phyloP scores from a whole-genome alignment of 768 basidiomycete genomes.

The Tricholoma saponaceum region DNA sequence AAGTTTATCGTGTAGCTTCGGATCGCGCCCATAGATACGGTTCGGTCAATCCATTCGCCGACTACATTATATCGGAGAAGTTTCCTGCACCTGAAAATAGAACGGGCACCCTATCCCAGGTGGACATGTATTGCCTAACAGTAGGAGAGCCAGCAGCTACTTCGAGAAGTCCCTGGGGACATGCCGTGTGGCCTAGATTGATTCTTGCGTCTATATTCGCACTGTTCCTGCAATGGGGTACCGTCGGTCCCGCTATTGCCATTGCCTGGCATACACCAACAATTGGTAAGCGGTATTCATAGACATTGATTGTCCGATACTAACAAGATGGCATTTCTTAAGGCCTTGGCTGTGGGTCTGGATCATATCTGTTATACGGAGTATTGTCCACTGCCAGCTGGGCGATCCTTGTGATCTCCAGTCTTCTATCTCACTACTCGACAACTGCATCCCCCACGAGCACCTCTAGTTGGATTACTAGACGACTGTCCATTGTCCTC shows the following conservation, averaged over 20 bases:
- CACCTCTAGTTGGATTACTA: slow-evolving; percentile 5
- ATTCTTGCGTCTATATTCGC: slow-evolving; percentile 17
- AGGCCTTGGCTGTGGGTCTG: slow-evolving; percentile 32
- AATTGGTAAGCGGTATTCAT: slow-evolving; percentile 9
- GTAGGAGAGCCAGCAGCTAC: slow-evolving; percentile 1
- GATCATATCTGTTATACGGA: slow-evolving; percentile 26
- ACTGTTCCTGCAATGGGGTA: slow-evolving; percentile 24
- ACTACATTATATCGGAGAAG: slow-evolving; percentile 11
- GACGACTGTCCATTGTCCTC: slow-evolving; percentile 17
- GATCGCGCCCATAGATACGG: slow-evolving; percentile 10
- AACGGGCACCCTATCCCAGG: slow-evolving; percentile 13
- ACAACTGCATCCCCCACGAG: slow-evolving; percentile 1
- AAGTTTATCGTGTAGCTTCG: slow-evolving; percentile 20
- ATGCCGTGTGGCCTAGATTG: slow-evolving; percentile 16
- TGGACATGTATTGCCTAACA: slow-evolving; percentile 12
- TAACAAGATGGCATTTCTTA: not conserved
- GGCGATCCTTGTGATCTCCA: slow-evolving; percentile 25
- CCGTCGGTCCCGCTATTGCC: slow-evolving; percentile 22
- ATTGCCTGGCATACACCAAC: slow-evolving; percentile 24
- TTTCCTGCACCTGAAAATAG: slow-evolving; percentile 8
- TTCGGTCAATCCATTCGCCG: slow-evolving; percentile 13
- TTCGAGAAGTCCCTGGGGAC: slow-evolving; percentile 6
- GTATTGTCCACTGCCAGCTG: slow-evolving; percentile 26
- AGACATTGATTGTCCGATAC: not conserved
- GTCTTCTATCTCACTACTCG: slow-evolving; percentile 23